Evolutionary conservation across 768 basidiomycete genomes (phyloP), one percentile per base, ranked within the genome.

Genomic region (Termitomyces eurrhizus): DNA sequence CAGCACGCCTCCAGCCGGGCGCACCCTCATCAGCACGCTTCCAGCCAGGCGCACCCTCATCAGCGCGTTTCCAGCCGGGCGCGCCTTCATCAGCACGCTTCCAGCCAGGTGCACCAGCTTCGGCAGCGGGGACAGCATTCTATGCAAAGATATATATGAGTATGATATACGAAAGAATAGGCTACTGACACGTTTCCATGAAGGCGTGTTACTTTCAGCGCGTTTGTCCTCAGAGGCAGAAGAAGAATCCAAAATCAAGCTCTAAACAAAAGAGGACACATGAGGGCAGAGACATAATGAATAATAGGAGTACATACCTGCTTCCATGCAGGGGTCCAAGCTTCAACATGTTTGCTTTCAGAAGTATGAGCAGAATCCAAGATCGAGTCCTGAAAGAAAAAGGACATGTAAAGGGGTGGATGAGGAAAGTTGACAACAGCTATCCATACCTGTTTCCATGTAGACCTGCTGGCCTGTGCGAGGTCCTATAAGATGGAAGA

Each of bases 361-460:
- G 48, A 41, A 12, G 35, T 24, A 11, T 36, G 32, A 16, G 16
- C 35, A 12, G 36, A 52, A 7, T 35, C 32, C 24, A 26, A 18
- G n/a, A 29, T 12, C 21, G 45, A 24, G 56, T 56, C 32, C 45
- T 56, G 16, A 26, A n/a, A 21, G 12, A 29, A 37, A 35, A 11
- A n/a, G 29, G 45, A 33, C 41, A n/a, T 44, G 32, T 41, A 14
- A 58, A 32, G 29, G 49, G 41, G 49, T n/a, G 3, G 39, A 12
- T 6, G 21, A 39, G 11, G 11, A 14, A 52, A 24, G 16, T n/a
- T 14, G 24, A 42, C 0, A 32, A 16, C 24, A 57, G 11, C 16
- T 3, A 26, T 48, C 21, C 57, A 33, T 52, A 58, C 57, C 32
- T 45, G 58, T 16, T 48, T 57, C 61, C 54, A 59, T 24, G 26